Evolutionary conservation across 257 asterid genomes (phyloP).

Genomic region (Capsicum baccatum): DNA sequence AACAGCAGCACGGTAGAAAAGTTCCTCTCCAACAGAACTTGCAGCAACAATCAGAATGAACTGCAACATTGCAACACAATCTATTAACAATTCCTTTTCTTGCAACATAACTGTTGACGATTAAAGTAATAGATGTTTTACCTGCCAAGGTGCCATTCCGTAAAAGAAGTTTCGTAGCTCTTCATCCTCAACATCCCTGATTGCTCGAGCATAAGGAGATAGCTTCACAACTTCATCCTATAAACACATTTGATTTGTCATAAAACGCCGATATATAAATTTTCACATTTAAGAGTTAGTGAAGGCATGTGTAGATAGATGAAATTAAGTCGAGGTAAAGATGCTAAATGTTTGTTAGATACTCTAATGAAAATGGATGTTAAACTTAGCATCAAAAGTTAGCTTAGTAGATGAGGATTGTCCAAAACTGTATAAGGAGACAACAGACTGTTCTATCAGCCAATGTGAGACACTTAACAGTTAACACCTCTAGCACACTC

Average conservation of each 20-base stretch:
- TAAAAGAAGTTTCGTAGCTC: constrained; percentile 82
- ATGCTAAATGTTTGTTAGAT: neutral
- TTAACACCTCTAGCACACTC: neutral
- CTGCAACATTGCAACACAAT: constrained; percentile 42
- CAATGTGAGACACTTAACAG: neutral
- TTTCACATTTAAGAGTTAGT: neutral
- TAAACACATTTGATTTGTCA: neutral
- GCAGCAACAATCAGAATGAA: constrained; percentile 94
- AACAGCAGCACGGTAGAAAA: constrained; percentile 93
- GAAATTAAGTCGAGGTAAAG: neutral
- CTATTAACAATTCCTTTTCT: neutral
- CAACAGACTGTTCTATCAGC: neutral
- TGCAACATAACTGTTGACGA: neutral
- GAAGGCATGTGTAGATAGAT: neutral
- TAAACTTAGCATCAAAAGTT: neutral
- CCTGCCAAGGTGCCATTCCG: constrained; percentile 99
- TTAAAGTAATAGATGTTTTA: constrained; percentile 31
- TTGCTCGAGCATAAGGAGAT: constrained; percentile 98
- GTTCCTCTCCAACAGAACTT: constrained; percentile 98
- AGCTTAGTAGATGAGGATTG: neutral
- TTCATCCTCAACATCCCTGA: constrained; percentile 96
- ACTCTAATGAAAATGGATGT: neutral
- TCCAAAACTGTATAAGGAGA: neutral
- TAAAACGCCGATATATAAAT: neutral
- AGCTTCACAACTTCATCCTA: constrained; percentile 96